Evolutionary conservation across 495 filamentous ascomycete genomes (phyloP), one percentile per base, ranked within the genome.

Genomic region (Hypomontagnella monticulosa): DNA sequence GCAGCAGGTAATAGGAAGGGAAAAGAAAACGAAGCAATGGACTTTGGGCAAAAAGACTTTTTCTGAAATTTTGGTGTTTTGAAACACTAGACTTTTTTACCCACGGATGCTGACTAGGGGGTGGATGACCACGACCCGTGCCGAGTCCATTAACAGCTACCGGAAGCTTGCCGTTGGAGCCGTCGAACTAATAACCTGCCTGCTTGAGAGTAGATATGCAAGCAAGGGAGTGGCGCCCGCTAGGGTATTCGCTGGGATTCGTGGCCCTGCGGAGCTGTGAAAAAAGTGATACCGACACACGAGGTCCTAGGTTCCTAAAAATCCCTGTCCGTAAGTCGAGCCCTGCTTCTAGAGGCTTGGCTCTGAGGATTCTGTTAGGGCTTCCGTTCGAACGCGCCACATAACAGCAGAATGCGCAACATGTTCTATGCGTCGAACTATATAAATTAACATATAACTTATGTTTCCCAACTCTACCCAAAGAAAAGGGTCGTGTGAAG

Each of bases 141-240:
- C 59, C 59, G 51, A 36, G 16, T 43, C 58, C 60, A 59, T 49
- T 37, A n/a, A 19, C 23, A 58, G 41, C 54, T 63, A 63, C 53
- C 65, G 65, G 65, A 68, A 63, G 49, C 34, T 55, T 55, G 54
- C 65, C 65, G 59, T 68, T 63, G 65, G 59, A 68, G 65, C 65
- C 59, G 65, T 41, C 23, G 32, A 42, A 44, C 51, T 61, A 62
- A 67, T 57, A 40, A 33, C 37, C 52, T 46, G 43, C 20, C 51
- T 63, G 34, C 14, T 42, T 65, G 61, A 47, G 43, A 27, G 51
- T 44, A 27, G 61, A 10, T 53, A 57, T 44, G 48, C 47, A 64
- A 41, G 36, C 48, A 54, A 60, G 50, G 56, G 53, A 47, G 38
- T 38, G 11, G 15, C 15, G 16, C 14, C 23, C 23, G 23, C 23